Evolutionary conservation across 495 filamentous ascomycete genomes (phyloP).

Genomic region (Tirmania nivea): DNA sequence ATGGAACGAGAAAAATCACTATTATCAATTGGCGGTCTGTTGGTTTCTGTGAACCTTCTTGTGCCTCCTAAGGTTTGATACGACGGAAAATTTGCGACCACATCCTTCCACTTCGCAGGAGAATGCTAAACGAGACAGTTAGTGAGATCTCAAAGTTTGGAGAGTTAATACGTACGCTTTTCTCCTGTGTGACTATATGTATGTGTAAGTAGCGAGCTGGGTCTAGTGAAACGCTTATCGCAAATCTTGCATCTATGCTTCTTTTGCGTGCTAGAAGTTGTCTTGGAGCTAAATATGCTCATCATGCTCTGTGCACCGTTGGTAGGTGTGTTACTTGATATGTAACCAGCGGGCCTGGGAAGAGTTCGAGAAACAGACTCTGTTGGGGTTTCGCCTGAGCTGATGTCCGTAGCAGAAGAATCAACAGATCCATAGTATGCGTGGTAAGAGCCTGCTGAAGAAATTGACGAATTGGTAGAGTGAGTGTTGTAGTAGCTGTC

Average conservation of each 20-base stretch:
- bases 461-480: constrained; percentile 87
- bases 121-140: constrained; percentile 39
- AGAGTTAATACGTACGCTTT: constrained; percentile 57
- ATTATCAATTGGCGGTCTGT: neutral
- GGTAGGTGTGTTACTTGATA: constrained; percentile 37
- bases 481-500: constrained; percentile 67
- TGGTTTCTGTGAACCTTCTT: constrained; percentile 93
- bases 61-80: constrained; percentile 86
- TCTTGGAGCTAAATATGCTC: constrained; percentile 94
- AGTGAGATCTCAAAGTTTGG: neutral
- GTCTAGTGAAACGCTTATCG: constrained; percentile 94
- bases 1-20: neutral
- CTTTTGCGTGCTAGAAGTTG: constrained; percentile 90
- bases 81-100: constrained; percentile 90
- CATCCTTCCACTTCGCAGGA: constrained; percentile 88
- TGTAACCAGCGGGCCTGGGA: constrained; percentile 50
- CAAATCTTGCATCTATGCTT: constrained; percentile 99
- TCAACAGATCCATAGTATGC: constrained; percentile 70
- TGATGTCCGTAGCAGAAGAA: constrained; percentile 79
- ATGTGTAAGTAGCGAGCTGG: constrained; percentile 89
- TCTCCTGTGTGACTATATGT: constrained; percentile 99
- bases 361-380: constrained; percentile 63
- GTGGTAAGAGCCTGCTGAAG: constrained; percentile 44
- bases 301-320: constrained; percentile 89
- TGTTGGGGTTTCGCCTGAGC: constrained; percentile 59